Evolutionary conservation across 768 basidiomycete species (phyloP), one percentile per base, ranked within the genome.

Genomic region (Tylopilus felleus): DNA sequence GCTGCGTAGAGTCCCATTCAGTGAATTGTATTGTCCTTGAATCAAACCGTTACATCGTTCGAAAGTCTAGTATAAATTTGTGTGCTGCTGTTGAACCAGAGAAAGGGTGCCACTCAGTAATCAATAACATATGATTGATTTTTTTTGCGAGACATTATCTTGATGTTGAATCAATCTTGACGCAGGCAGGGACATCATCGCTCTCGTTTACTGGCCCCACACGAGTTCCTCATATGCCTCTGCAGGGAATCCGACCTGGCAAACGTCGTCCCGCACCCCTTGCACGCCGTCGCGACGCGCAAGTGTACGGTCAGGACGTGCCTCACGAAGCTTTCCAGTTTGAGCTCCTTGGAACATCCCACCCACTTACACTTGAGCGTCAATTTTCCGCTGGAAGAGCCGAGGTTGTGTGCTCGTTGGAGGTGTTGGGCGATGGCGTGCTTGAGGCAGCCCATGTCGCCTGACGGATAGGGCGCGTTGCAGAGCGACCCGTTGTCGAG

Each of bases 181-280:
- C 23, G 27, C 38, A 5, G 19, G 14, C 29, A n/a, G 23, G 16
- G n/a, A 8, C 4, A 2, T 31, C 5, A 38, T 19, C 1, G n/a
- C 7, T 31, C 25, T 43, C 8, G 17, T 14, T 47, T 51, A 38
- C 8, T 1, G 6, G 42, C 40, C 12, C 35, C 61, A 8, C 64
- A 59, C 6, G 64, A 58, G 4, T 65, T 65, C 36, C 21, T 63
- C 8, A 59, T 39, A 5, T 68, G 66, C 3, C 66, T 57, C 47
- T 55, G 65, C 12, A 70, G 58, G 19, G 66, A 68, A 21, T 68
- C 66, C 12, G 3, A 45, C 22, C 67, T 64, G 21, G 67, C 66
- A 52, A 70, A 68, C 8, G 41, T 41, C 2, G 62, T 53, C 8
- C 66, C 64, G 21, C 68, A 68, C 19, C 3, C 40, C 21, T 29